Evolutionary conservation across 2,329 filamentous ascomycete species (phyloP).

Genomic region (Zarea fungicola): DNA sequence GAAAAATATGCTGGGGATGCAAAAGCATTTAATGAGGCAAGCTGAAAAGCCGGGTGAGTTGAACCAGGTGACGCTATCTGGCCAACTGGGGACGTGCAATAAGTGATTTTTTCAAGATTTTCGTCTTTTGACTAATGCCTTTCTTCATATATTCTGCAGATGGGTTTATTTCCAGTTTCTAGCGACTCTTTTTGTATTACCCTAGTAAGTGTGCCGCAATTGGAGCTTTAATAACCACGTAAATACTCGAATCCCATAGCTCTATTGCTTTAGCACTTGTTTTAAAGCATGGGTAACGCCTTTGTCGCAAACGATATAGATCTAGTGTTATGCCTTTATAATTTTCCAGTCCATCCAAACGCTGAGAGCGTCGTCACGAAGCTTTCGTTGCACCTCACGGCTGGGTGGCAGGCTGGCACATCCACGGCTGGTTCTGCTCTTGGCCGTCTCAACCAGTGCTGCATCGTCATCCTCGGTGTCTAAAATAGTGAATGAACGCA

Average conservation of each 20-base stretch:
- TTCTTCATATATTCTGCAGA: neutral
- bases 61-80: conserved; percentile 12
- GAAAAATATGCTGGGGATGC: conserved; percentile 51
- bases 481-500: conserved; percentile 54
- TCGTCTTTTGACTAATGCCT: neutral
- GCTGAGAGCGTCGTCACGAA: conserved; percentile 18
- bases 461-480: conserved; percentile 31
- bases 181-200: conserved; percentile 3
- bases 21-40: conserved; percentile 34
- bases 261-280: neutral
- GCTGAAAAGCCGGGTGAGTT: conserved; percentile 14
- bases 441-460: neutral
- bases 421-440: neutral
- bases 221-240: too few relatives aligned
- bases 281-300: neutral
- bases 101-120: neutral
- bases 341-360: conserved; percentile 3
- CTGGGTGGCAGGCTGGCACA: conserved; percentile 33
- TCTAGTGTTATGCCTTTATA: neutral
- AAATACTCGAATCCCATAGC: neutral
- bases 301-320: neutral
- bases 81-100: conserved; percentile 4
- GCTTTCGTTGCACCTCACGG: conserved; percentile 34
- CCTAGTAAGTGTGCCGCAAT: neutral
- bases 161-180: too few relatives aligned